Base-by-base conservation (phyloP, 2,329 filamentous ascomycete genomes). In the Claviceps paspali region DNA sequence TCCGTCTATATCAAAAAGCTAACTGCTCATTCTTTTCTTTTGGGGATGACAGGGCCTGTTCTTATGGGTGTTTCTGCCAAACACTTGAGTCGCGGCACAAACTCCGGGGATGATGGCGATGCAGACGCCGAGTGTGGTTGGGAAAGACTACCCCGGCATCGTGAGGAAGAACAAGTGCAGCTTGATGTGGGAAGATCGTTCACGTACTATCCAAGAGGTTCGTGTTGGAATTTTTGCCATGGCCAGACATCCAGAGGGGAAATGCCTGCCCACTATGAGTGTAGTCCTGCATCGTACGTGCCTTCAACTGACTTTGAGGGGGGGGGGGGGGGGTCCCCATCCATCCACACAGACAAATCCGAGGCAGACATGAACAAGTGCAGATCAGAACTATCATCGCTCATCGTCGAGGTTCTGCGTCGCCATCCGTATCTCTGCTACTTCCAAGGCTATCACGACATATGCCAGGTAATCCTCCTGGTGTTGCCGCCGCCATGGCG, bases 371-470 rank as follows among this genome's bases (percentile, higher is more conserved):
- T 92, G 40, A 66, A 74, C 33, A 56, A 57, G 30, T 79, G 82
- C 52, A 95, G 91, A 53, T 55, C 67, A 38, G 77, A 91, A 51
- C 71, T 98, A 2, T 88, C 78, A 6, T 63, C 75, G 44, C 68
- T 98, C 35, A 96, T 98, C 50, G 73, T 74, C 36, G 71, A 81
- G 45, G 76, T 92, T 11, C 71, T 98, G 32, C 79, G 92, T 37
- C 73, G 73, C 24, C 71, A 92, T 50, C 85, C 87, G 12, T 78
- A 79, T 54, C 73, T 98, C 26, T 85, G 78, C 64, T 98, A 98
- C 62, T 98, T 98, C 58, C 91, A 98, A 63, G 91, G 91, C 54
- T 98, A 92, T 56, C 91, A 98, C 59, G 91, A 98, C 62, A 96
- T 98, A 51, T 91, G 84, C 49, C 92, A 98, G 61, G 91, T 98